Evolutionary conservation across 768 basidiomycete species (phyloP).

Genomic region (Strobilomyces dryophilus): DNA sequence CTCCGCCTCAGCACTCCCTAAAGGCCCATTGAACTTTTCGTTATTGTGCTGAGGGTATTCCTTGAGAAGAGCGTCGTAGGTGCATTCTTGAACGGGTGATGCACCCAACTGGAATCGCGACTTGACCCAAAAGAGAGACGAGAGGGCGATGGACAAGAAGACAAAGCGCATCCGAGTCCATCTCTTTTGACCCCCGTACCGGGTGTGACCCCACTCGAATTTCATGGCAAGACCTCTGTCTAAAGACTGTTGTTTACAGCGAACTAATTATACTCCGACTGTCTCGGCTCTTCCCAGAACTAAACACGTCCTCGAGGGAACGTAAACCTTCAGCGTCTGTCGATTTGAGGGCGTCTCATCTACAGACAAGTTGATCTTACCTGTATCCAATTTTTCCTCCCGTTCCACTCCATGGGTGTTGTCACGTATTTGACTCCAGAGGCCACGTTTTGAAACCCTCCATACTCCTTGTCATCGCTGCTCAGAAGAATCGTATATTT

Average conservation of each 20-base stretch:
- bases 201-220: conserved; percentile 8
- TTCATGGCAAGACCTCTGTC: background rate
- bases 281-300: conserved; percentile 24
- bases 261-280: background rate
- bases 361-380: conserved; percentile 36
- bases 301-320: conserved; percentile 30
- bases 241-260: background rate
- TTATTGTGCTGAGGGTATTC: conserved; percentile 19
- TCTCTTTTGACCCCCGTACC: conserved; percentile 18
- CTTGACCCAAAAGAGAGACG: conserved; percentile 15
- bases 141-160: conserved; percentile 8
- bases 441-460: conserved; percentile 82
- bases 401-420: conserved; percentile 86
- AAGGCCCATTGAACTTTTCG: conserved; percentile 12
- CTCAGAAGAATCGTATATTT: conserved; percentile 79
- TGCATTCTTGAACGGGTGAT: conserved; percentile 7
- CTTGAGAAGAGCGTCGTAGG: conserved; percentile 11
- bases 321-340: conserved; percentile 22
- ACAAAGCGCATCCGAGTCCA: conserved; percentile 5
- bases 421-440: conserved; percentile 68
- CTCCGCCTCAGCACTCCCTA: conserved; percentile 38
- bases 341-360: background rate
- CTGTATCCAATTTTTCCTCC: conserved; percentile 86
- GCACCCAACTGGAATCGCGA: background rate
- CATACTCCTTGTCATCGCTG: conserved; percentile 84